Percentiles rank a stretch among this genome's conserved stretches.
phyloP scores from a whole-genome alignment of 1,284 basidiomycete species.

The Melampsora larici-populina region DNA sequence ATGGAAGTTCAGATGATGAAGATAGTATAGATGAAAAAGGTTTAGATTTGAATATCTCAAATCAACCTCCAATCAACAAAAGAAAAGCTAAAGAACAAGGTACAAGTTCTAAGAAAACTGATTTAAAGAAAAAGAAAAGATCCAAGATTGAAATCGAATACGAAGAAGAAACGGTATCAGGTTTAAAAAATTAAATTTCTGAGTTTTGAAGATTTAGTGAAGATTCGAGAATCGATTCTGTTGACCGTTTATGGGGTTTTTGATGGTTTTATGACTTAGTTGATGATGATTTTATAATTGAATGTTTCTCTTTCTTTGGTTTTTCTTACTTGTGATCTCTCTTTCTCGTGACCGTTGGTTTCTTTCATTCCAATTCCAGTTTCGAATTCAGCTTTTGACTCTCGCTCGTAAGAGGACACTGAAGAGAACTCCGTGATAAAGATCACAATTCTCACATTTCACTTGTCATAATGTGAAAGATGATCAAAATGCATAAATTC shows the following conservation, averaged over 20 bases:
- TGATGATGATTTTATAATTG: not conserved
- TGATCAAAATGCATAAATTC: not conserved
- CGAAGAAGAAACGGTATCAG: slow-evolving; percentile 32
- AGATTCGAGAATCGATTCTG: not conserved
- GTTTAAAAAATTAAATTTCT: no score
- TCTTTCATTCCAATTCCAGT: not conserved
- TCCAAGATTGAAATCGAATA: slow-evolving; percentile 36
- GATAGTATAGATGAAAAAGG: slow-evolving; percentile 15
- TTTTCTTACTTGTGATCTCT: not conserved
- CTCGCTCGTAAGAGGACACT: no score
- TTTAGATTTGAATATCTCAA: slow-evolving; percentile 26
- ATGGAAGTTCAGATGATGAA: not conserved
- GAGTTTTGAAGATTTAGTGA: not conserved
- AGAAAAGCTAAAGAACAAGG: slow-evolving; percentile 12
- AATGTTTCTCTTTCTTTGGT: not conserved
- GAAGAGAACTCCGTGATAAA: not conserved
- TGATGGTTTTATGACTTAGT: not conserved
- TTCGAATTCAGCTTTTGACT: no score
- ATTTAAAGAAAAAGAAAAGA: slow-evolving; percentile 20
- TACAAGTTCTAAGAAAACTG: slow-evolving; percentile 7
- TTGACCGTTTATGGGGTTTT: not conserved
- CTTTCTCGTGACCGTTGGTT: not conserved
- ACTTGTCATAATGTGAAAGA: not conserved
- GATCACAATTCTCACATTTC: not conserved
- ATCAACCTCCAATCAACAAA: not conserved